phyloP scores from a whole-genome alignment of 225 moss, liverwort and hornwort species.

The Pseudisothecium myosuroides region DNA sequence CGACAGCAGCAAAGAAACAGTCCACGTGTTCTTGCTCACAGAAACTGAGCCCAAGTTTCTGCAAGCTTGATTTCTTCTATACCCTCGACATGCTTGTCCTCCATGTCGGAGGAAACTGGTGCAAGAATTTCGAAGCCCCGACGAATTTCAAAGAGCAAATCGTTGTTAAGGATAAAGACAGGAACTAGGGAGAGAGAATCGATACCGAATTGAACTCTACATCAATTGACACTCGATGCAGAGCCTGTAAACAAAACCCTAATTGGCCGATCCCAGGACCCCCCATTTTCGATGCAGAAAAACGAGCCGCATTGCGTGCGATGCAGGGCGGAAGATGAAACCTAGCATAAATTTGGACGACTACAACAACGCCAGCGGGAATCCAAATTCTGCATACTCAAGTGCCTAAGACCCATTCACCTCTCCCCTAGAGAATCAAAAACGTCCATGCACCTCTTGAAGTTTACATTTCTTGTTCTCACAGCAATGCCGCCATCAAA shows the following conservation, averaged over 20 bases:
- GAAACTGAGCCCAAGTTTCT: background rate
- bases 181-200: background rate
- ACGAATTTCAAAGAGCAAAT: background rate
- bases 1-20: background rate
- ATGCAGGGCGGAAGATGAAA: background rate
- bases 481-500: background rate
- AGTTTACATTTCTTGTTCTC: background rate
- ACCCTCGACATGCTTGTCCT: background rate
- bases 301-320: background rate
- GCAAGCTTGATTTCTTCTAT: background rate
- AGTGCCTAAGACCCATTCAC: background rate
- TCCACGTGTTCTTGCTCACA: background rate
- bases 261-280: background rate
- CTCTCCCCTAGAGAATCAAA: background rate
- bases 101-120: background rate
- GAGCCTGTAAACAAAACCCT: background rate
- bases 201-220: background rate
- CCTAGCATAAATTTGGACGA: too few species aligned
- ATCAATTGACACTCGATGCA: background rate
- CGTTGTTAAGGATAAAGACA: background rate
- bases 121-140: background rate
- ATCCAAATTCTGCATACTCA: background rate
- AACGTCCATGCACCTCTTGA: background rate
- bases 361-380: background rate
- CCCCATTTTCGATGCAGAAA: background rate